A percentile compares a stretch with the other conserved stretches of the same genome.
Evolutionary conservation across 2,329 filamentous ascomycete genomes (phyloP).

Genomic region (Ceratocystiopsis brevicomis): DNA sequence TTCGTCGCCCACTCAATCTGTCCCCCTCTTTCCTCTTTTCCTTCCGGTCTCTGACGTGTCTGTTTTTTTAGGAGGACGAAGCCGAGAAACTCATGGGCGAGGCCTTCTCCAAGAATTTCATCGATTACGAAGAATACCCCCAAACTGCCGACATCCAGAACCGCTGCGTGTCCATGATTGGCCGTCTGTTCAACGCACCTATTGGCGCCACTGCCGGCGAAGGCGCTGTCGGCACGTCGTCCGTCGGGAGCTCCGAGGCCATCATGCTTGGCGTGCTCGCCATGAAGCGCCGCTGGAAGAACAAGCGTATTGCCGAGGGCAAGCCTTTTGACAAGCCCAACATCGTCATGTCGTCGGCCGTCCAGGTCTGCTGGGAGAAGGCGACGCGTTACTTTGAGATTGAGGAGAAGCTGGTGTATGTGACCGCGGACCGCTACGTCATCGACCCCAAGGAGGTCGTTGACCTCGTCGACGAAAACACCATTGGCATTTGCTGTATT

Average conservation of each 20-base stretch:
- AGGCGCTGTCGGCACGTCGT: conserved; percentile 68
- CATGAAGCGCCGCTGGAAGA: conserved; percentile 93
- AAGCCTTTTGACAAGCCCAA: conserved; percentile 70
- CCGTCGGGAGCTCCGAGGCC: conserved; percentile 75
- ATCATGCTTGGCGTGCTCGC: conserved; percentile 70
- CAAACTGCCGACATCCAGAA: conserved; percentile 75
- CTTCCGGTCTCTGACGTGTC: neutral
- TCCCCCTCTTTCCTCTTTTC: neutral
- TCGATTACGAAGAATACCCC: conserved; percentile 73
- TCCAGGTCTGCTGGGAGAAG: conserved; percentile 97
- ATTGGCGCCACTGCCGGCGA: conserved; percentile 27
- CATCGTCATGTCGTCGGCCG: conserved; percentile 87
- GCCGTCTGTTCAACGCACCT: conserved; percentile 70
- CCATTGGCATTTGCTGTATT: conserved; percentile 83
- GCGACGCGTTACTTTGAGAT: conserved; percentile 77
- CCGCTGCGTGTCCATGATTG: conserved; percentile 83
- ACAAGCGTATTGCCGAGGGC: conserved; percentile 63
- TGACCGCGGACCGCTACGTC: conserved; percentile 37
- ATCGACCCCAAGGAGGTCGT: conserved; percentile 45
- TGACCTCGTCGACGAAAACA: conserved; percentile 44
- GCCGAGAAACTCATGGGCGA: conserved; percentile 92
- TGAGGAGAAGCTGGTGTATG: conserved; percentile 66
- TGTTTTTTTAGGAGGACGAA: conserved; percentile 54
- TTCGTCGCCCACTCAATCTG: conserved; percentile 18
- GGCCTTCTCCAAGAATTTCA: conserved; percentile 87